These are phyloP conservation scores for Balansia obtecta DNA, from an alignment of 2,329 filamentous ascomycete genomes.

Conservation along the genomic window DNA sequence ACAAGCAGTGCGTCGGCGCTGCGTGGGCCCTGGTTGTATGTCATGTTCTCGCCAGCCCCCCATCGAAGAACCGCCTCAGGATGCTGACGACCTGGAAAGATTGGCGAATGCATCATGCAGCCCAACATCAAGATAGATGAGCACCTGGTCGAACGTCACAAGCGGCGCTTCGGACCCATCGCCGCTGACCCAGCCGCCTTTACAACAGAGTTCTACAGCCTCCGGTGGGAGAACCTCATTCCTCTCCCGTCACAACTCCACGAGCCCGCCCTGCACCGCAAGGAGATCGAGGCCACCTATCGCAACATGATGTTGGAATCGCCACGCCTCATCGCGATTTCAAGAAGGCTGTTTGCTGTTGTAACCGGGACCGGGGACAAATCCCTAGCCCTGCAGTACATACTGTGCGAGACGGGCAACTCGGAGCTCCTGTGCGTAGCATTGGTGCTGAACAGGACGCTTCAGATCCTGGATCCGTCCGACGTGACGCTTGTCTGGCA, in stretches of 20 bases:
- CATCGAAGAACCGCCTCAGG: background rate
- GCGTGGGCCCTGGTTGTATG: conserved; percentile 2
- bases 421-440: background rate
- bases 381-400: background rate
- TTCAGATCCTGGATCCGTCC: background rate
- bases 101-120: conserved; percentile 5
- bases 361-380: background rate
- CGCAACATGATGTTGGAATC: background rate
- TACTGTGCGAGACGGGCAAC: conserved; percentile 1
- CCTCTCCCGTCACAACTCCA: background rate
- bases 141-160: background rate
- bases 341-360: background rate
- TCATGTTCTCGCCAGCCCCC: background rate
- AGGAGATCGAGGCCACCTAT: background rate
- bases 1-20: background rate
- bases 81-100: background rate
- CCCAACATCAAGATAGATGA: conserved; percentile 1
- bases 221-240: conserved; percentile 5
- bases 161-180: background rate
- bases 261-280: background rate
- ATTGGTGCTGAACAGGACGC: conserved; percentile 1
- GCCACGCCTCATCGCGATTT: background rate
- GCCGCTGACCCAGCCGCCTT: background rate
- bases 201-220: conserved; percentile 1
- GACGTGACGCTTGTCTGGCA: background rate